Percentiles rank a stretch among this genome's conserved stretches.
phyloP scores from a whole-genome alignment of 768 basidiomycete species.

The Amanita molliuscula region DNA sequence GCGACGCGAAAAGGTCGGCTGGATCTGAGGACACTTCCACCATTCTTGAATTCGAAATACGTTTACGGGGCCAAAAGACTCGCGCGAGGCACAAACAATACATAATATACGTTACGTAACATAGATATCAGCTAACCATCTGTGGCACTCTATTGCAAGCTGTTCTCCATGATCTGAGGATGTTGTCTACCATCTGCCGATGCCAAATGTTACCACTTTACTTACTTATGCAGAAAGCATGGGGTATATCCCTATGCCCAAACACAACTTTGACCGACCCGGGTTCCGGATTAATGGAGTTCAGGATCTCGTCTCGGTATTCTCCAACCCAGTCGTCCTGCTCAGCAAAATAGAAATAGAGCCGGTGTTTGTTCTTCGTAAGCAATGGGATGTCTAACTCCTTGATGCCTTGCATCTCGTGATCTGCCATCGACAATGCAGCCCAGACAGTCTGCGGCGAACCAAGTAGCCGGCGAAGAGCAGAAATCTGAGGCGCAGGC shows the following conservation, averaged over 20 bases:
- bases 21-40: constrained; percentile 1
- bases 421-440: constrained; percentile 48
- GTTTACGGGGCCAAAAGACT: not conserved
- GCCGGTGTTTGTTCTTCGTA: constrained; percentile 24
- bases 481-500: constrained; percentile 34
- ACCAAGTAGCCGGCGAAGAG: constrained; percentile 37
- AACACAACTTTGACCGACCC: constrained; percentile 28
- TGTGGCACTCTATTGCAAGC: constrained; percentile 35
- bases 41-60: not conserved
- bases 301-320: constrained; percentile 35
- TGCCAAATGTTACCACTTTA: constrained; percentile 4
- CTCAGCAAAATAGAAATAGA: constrained; percentile 49
- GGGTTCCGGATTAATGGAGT: constrained; percentile 24
- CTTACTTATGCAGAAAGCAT: constrained; percentile 69
- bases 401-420: constrained; percentile 57
- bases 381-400: constrained; percentile 39
- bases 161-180: constrained; percentile 39
- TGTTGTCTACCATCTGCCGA: not conserved
- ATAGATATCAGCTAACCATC: not conserved
- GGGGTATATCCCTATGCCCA: constrained; percentile 42
- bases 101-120: not conserved
- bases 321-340: constrained; percentile 62
- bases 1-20: constrained; percentile 4
- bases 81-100: not conserved
- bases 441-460: constrained; percentile 44